phyloP scores from a whole-genome alignment of 768 basidiomycete species.

The Boletus pseudo-olivaceus region DNA sequence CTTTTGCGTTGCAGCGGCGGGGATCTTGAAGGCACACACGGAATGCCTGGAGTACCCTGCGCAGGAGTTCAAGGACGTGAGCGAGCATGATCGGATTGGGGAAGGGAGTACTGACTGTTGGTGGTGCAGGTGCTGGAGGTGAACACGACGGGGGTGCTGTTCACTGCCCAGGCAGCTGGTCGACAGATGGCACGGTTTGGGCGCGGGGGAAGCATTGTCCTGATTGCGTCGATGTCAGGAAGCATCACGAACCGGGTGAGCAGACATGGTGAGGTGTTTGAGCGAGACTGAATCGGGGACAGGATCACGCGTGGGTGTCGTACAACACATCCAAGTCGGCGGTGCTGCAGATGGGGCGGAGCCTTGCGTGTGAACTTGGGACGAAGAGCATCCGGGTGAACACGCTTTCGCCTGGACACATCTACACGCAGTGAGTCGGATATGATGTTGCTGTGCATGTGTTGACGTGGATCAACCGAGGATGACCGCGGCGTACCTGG shows the following conservation, averaged over 20 bases:
- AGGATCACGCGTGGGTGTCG: constrained; percentile 74
- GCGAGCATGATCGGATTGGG: not conserved
- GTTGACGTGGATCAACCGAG: constrained; percentile 30
- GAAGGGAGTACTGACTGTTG: not conserved
- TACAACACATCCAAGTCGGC: constrained; percentile 79
- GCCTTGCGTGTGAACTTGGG: constrained; percentile 80
- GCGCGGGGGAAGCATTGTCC: constrained; percentile 50
- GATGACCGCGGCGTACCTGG: constrained; percentile 73
- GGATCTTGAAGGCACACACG: constrained; percentile 56
- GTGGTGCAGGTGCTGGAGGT: constrained; percentile 54
- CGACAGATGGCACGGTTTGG: constrained; percentile 52
- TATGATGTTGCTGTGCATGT: constrained; percentile 15
- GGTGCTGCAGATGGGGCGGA: constrained; percentile 76
- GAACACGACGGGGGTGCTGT: constrained; percentile 61
- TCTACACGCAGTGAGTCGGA: constrained; percentile 58
- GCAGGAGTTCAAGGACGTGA: constrained; percentile 60
- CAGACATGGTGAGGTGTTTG: not conserved
- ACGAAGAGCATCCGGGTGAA: constrained; percentile 66
- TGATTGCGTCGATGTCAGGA: constrained; percentile 61
- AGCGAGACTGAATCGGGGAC: not conserved
- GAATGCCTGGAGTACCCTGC: constrained; percentile 67
- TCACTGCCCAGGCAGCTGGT: constrained; percentile 59
- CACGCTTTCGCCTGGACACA: constrained; percentile 71
- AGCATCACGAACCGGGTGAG: constrained; percentile 68
- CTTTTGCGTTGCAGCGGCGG: constrained; percentile 75